Evolutionary conservation across 768 basidiomycete genomes (phyloP).

Genomic region (Mycena albidolilacea): DNA sequence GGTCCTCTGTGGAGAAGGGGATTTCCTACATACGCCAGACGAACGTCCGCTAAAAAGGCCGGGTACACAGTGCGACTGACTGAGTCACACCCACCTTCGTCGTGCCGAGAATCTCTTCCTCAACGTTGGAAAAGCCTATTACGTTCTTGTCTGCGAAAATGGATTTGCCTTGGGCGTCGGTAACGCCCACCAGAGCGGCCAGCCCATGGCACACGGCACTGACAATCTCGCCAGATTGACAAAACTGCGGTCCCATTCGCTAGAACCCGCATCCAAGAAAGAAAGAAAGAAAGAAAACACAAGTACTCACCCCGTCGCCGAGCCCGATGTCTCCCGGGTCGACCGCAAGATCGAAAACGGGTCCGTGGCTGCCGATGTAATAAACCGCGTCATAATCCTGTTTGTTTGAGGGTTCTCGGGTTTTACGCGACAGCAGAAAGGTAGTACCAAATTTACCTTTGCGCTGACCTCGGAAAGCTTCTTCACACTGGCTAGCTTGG

Average conservation of each 20-base stretch:
- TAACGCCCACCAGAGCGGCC: slow-evolving; percentile 67
- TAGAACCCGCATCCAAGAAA: slow-evolving; percentile 5
- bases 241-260: slow-evolving; percentile 68
- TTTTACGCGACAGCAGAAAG: slow-evolving; percentile 58
- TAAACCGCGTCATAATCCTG: slow-evolving; percentile 80
- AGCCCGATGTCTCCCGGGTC: slow-evolving; percentile 72
- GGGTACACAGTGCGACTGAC: slow-evolving; percentile 83
- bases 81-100: slow-evolving; percentile 72
- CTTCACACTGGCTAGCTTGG: slow-evolving; percentile 69
- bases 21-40: slow-evolving; percentile 53
- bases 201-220: slow-evolving; percentile 88
- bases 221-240: slow-evolving; percentile 73
- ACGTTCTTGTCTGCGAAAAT: slow-evolving; percentile 71
- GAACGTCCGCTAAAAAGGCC: slow-evolving; percentile 59
- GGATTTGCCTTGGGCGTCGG: slow-evolving; percentile 71
- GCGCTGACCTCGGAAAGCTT: slow-evolving; percentile 71
- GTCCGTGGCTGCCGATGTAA: slow-evolving; percentile 87
- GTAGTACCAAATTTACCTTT: slow-evolving; percentile 53
- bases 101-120: slow-evolving; percentile 68
- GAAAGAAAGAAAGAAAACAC: neutral
- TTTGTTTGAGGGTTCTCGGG: slow-evolving; percentile 48
- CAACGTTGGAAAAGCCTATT: slow-evolving; percentile 82
- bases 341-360: slow-evolving; percentile 77
- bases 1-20: slow-evolving; percentile 80
- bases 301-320: slow-evolving; percentile 62